Evolutionary conservation across 345 rosid genomes (phyloP).

Genomic region (Euphorbia peplus): DNA sequence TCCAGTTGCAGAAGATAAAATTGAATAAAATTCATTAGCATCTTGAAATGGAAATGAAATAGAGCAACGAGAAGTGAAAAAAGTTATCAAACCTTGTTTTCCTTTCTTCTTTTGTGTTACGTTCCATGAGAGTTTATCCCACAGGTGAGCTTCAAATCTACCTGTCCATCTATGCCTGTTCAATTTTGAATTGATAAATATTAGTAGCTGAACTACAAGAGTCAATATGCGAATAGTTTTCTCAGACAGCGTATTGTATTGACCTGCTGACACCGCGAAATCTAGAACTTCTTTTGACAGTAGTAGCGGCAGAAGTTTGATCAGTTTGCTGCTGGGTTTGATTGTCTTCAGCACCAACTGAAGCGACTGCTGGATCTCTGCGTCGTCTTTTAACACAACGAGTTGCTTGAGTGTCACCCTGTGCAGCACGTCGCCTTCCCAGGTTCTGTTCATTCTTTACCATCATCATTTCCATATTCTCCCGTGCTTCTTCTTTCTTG

Average conservation of each 20-base stretch:
- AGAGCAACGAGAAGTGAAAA: not conserved
- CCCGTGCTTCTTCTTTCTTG: not conserved
- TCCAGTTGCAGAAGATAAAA: slow-evolving; percentile 15
- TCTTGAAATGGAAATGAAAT: not conserved
- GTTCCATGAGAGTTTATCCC: slow-evolving; percentile 74
- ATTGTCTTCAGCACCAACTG: slow-evolving; percentile 12
- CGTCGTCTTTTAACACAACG: slow-evolving; percentile 45
- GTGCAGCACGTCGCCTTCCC: slow-evolving; percentile 24
- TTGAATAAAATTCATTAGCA: not conserved
- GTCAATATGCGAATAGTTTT: not conserved
- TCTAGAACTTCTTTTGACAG: slow-evolving; percentile 68
- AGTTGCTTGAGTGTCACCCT: slow-evolving; percentile 11
- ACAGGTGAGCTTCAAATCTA: slow-evolving; percentile 61
- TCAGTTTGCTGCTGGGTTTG: slow-evolving; percentile 30
- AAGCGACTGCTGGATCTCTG: slow-evolving; percentile 31
- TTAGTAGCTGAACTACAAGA: not conserved
- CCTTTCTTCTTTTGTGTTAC: slow-evolving; percentile 68
- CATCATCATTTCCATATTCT: slow-evolving; percentile 35
- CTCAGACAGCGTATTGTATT: not conserved
- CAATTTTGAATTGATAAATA: not conserved
- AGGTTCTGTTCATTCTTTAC: slow-evolving; percentile 38
- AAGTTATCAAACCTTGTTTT: slow-evolving; percentile 45
- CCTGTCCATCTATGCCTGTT: slow-evolving; percentile 70
- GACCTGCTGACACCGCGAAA: slow-evolving; percentile 73
- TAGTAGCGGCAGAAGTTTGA: slow-evolving; percentile 34